Evolutionary conservation across 352 stramenopile genomes (phyloP).

Genomic region (Pythium volutum): DNA sequence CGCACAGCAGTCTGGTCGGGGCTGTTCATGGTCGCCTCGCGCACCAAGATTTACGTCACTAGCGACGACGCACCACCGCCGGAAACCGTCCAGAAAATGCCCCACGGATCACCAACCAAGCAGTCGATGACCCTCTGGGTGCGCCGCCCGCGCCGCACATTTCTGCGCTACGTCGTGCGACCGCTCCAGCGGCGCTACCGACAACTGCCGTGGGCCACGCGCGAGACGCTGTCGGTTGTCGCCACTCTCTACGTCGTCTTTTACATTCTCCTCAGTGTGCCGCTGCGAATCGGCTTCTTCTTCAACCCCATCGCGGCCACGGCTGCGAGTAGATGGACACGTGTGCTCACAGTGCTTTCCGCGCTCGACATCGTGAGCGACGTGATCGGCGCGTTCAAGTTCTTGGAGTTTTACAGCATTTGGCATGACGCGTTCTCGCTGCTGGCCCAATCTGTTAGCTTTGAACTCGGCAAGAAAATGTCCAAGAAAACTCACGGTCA

Average conservation of each 20-base stretch:
- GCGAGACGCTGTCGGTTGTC: conserved; percentile 31
- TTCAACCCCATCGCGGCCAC: conserved; percentile 45
- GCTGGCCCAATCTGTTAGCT: conserved; percentile 35
- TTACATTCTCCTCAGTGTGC: conserved; percentile 58
- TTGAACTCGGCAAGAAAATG: conserved; percentile 52
- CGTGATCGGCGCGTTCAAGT: conserved; percentile 41
- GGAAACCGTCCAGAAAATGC: background rate
- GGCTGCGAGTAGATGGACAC: conserved; percentile 31
- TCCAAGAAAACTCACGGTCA: conserved; percentile 28
- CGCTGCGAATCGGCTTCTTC: conserved; percentile 65
- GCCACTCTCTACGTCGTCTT: conserved; percentile 30
- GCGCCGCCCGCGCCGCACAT: conserved; percentile 5
- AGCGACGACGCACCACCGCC: conserved; percentile 1
- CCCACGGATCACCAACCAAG: background rate
- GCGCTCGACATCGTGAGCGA: conserved; percentile 42
- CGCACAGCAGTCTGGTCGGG: background rate
- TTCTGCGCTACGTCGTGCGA: conserved; percentile 21
- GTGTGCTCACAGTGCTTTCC: conserved; percentile 38
- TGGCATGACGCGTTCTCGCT: conserved; percentile 40
- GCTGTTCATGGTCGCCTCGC: conserved; percentile 13
- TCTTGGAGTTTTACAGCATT: conserved; percentile 35
- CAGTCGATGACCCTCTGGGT: conserved; percentile 9
- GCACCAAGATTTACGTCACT: conserved; percentile 21
- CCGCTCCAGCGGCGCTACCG: conserved; percentile 33
- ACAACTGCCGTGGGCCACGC: conserved; percentile 40